Evolutionary conservation across 257 asterid species (phyloP).

Genomic region (Solanum sejunctum): DNA sequence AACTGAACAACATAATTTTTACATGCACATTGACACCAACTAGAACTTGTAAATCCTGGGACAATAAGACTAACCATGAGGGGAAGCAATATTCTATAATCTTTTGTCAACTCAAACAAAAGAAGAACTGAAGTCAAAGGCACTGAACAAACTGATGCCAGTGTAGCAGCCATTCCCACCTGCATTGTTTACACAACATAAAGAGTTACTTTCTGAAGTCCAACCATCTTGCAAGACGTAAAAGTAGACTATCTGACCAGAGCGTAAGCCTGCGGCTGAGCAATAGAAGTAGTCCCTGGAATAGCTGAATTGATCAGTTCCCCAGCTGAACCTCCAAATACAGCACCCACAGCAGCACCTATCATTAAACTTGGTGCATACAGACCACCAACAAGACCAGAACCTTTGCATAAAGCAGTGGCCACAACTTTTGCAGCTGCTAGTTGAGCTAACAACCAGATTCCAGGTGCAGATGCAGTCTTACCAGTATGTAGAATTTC

Average conservation of each 20-base stretch:
- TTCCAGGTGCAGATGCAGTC: slow-evolving; percentile 97
- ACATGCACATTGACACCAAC: background rate
- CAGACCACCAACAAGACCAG: slow-evolving; percentile 93
- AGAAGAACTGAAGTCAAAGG: slow-evolving; percentile 93
- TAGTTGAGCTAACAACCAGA: slow-evolving; percentile 85
- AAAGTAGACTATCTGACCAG: slow-evolving; percentile 24
- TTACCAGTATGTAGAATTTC: slow-evolving; percentile 95
- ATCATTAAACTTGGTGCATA: slow-evolving; percentile 99
- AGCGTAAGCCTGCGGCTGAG: slow-evolving; percentile 98
- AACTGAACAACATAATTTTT: background rate
- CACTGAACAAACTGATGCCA: slow-evolving; percentile 92
- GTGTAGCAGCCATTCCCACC: slow-evolving; percentile 99
- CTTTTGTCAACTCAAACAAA: slow-evolving; percentile 90
- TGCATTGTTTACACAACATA: slow-evolving; percentile 15
- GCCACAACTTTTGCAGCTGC: slow-evolving; percentile 96
- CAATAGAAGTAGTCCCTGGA: slow-evolving; percentile 92
- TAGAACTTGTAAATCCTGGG: background rate
- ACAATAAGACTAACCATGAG: slow-evolving; percentile 56
- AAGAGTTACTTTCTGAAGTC: background rate
- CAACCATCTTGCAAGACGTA: background rate
- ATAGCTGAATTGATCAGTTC: slow-evolving; percentile 83
- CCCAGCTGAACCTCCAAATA: slow-evolving; percentile 91
- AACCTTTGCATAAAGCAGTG: slow-evolving; percentile 85
- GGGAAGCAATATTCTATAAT: slow-evolving; percentile 95
- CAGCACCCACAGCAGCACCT: slow-evolving; percentile 99